Evolutionary conservation across 352 stramenopile species (phyloP), one percentile per base, ranked within the genome.

Genomic region (Pythium brassicae): DNA sequence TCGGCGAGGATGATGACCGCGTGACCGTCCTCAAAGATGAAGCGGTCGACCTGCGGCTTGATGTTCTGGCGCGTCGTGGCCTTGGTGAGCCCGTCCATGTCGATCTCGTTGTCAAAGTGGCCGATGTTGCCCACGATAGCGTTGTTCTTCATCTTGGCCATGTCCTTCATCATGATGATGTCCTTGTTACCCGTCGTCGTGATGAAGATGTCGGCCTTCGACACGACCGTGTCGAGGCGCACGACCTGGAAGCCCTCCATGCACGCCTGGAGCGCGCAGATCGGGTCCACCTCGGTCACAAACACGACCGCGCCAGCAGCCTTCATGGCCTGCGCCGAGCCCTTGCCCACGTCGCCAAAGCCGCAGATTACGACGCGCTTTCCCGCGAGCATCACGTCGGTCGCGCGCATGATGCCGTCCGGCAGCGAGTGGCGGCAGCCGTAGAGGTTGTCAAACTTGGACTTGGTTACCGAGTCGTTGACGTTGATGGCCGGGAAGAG

Each of bases 61-160:
- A 99, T 99, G 83, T 99, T 99, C 62, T 98, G 78, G 44, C 94
- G 79, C 76, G 92, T 97, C 55, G 94, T 89, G 39, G 75, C 75
- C 11, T 65, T 66, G n/a, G 72, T 69, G 39, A 99, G 78, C 40
- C 94, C 93, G 44, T 95, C 92, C 90, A 99, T 99, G 79, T 99
- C 97, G 64, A 99, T 99, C 72, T 99, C 96, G 76, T 99, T 99
- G 83, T 99, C 96, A 64, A 99, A 99, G 84, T 99, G 96, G 72
- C 97, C 96, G 74, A 99, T 99, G 90, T 99, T 99, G 69, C 97
- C 96, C 48, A 99, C 95, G 65, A 99, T 99, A 55, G 96, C 96
- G 74, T 99, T 99, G 94, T 99, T 99, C 88, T 99, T 99, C 96
- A 99, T 99, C 85, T 98, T 97, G 47, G 73, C 61, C 95, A 99